Evolutionary conservation across 768 basidiomycete species (phyloP).

Genomic region (Termitomyces sp.): DNA sequence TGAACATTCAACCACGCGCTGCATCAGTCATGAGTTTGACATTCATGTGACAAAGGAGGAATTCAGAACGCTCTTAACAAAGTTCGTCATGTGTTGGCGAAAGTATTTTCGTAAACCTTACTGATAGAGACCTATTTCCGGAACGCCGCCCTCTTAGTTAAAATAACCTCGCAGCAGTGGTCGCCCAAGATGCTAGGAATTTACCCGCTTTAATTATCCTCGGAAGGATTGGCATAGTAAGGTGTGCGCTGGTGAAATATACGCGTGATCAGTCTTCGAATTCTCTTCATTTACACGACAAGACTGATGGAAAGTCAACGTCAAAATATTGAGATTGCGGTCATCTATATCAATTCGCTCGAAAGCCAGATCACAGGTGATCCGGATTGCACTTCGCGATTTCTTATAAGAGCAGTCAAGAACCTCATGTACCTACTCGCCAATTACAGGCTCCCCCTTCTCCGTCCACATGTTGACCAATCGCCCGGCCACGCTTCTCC

Average conservation of each 20-base stretch:
- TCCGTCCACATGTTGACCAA: conserved; percentile 3
- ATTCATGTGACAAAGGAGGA: conserved; percentile 9
- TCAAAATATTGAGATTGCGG: not conserved
- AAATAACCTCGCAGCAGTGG: not conserved
- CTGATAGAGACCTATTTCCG: not conserved
- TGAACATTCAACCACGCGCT: conserved; percentile 5
- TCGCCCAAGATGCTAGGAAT: not conserved
- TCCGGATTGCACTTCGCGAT: not conserved
- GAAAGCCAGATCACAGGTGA: too few species aligned
- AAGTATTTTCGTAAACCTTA: not conserved
- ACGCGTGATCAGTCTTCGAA: not conserved
- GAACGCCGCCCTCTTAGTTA: not conserved
- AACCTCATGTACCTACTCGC: not conserved
- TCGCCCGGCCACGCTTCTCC: conserved; percentile 1
- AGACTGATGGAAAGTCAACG: conserved; percentile 6
- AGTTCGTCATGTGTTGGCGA: conserved; percentile 6
- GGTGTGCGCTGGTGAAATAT: not conserved
- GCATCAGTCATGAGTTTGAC: conserved; percentile 11
- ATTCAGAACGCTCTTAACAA: not conserved
- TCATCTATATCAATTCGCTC: not conserved
- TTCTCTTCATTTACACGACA: conserved; percentile 1
- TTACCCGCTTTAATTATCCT: not conserved
- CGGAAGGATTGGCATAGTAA: not conserved
- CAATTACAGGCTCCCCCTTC: not conserved
- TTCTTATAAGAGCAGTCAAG: conserved; percentile 6